Conservation (phyloP, 305 asterid genomes). For the Solanum aculeatissimum region DNA sequence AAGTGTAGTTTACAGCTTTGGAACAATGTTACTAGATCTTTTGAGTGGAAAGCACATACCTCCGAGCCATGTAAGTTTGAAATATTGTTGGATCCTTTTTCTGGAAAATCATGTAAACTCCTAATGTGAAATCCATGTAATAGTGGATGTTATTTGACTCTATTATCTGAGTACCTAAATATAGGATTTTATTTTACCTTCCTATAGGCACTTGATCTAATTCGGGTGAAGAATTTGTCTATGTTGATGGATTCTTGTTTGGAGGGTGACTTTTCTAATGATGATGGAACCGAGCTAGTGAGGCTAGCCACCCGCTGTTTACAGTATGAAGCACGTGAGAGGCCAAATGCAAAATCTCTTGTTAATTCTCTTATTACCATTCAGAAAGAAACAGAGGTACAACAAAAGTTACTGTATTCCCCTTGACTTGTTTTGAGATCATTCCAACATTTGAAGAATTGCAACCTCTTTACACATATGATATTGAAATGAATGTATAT, state of each 20-base stretch:
- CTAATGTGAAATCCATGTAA: background rate
- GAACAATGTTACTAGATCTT: constrained; percentile 84
- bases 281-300: constrained; percentile 83
- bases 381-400: constrained; percentile 82
- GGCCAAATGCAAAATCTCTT: constrained; percentile 77
- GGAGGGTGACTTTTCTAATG: constrained; percentile 81
- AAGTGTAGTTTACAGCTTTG: constrained; percentile 86
- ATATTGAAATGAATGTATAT: background rate
- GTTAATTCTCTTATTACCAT: constrained; percentile 53
- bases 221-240: constrained; percentile 69
- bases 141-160: background rate
- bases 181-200: constrained; percentile 1
- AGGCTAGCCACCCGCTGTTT: constrained; percentile 81
- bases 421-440: background rate
- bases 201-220: constrained; percentile 81
- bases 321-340: constrained; percentile 85
- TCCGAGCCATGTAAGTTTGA: constrained; percentile 65
- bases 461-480: background rate
- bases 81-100: background rate
- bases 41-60: constrained; percentile 89
- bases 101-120: background rate
- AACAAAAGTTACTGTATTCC: background rate
- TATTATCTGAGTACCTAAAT: background rate
- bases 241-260: constrained; percentile 90
- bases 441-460: background rate